phyloP scores from a whole-genome alignment of 768 basidiomycete genomes.

The Boletus fagicola region DNA sequence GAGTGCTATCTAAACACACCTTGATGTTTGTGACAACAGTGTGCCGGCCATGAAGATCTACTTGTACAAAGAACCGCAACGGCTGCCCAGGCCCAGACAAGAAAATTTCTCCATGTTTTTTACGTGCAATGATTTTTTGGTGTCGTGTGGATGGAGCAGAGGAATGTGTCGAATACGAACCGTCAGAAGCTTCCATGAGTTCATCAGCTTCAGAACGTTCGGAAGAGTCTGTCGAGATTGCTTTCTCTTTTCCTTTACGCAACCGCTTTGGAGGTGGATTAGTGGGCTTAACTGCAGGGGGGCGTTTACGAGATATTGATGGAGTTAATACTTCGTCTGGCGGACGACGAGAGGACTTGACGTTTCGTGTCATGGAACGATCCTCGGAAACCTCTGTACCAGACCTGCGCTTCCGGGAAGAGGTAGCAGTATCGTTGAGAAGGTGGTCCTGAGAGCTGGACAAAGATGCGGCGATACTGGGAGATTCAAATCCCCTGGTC shows the following conservation, averaged over 20 bases:
- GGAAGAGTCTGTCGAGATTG: constrained; percentile 17
- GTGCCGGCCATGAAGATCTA: constrained; percentile 58
- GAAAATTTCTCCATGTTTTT: constrained; percentile 42
- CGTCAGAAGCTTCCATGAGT: constrained; percentile 8
- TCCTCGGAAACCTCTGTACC: constrained; percentile 8
- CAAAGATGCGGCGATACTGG: not conserved
- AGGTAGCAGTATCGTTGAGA: not conserved
- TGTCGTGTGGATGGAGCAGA: constrained; percentile 13
- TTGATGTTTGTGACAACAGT: constrained; percentile 55
- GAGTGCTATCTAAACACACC: constrained; percentile 37
- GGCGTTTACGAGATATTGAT: constrained; percentile 25
- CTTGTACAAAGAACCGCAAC: constrained; percentile 61
- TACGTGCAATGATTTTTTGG: constrained; percentile 15
- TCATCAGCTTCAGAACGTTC: constrained; percentile 18
- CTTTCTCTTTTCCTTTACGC: constrained; percentile 32
- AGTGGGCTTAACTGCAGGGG: constrained; percentile 15
- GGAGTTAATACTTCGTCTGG: constrained; percentile 10
- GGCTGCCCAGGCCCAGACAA: constrained; percentile 40
- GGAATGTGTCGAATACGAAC: constrained; percentile 9
- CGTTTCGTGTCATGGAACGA: constrained; percentile 6
- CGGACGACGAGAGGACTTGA: not conserved
- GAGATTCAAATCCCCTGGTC: not conserved
- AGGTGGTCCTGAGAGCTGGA: constrained; percentile 3
- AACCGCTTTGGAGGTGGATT: constrained; percentile 20
- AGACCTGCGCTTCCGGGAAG: constrained; percentile 7